These are phyloP conservation scores for Telfairia occidentalis DNA, from an alignment of 331 rosid species.

Conservation along the genomic window DNA sequence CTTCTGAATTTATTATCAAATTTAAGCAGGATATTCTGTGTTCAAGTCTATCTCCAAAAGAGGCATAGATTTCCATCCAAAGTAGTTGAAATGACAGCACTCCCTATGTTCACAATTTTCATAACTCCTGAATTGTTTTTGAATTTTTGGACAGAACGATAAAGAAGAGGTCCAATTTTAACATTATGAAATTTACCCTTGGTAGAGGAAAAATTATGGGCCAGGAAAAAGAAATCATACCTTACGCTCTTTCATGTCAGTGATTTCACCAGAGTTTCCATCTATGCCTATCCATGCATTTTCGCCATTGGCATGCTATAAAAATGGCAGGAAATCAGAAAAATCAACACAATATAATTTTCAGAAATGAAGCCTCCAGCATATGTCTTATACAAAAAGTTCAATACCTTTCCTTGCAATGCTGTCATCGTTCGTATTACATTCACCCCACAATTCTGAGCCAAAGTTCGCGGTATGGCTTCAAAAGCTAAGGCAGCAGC, in stretches of 20 bases:
- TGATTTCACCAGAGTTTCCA: conserved; percentile 68
- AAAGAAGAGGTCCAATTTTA: neutral
- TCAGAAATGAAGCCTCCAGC: conserved; percentile 2
- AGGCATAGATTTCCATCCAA: neutral
- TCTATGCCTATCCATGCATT: conserved; percentile 93
- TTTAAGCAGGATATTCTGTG: neutral
- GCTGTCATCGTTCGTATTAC: conserved; percentile 92
- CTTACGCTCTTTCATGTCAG: conserved; percentile 84
- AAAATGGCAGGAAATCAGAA: neutral
- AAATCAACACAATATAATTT: neutral
- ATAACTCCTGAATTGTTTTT: neutral
- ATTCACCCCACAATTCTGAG: conserved; percentile 91
- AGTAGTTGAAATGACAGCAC: neutral
- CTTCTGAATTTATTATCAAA: neutral
- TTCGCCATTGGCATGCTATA: conserved; percentile 87
- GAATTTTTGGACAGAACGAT: neutral
- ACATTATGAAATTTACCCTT: neutral
- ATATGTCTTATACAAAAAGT: neutral
- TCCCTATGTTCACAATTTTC: neutral
- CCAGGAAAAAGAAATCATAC: conserved; percentile 1
- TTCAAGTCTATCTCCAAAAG: neutral
- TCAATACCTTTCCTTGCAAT: conserved; percentile 71
- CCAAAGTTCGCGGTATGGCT: conserved; percentile 88
- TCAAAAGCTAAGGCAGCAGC: conserved; percentile 98
- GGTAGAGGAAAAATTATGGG: neutral